Evolutionary conservation across 805 yeast genomes (phyloP), one percentile per base, ranked within the genome.

Genomic region (Zygosaccharomyces gambellarensis): DNA sequence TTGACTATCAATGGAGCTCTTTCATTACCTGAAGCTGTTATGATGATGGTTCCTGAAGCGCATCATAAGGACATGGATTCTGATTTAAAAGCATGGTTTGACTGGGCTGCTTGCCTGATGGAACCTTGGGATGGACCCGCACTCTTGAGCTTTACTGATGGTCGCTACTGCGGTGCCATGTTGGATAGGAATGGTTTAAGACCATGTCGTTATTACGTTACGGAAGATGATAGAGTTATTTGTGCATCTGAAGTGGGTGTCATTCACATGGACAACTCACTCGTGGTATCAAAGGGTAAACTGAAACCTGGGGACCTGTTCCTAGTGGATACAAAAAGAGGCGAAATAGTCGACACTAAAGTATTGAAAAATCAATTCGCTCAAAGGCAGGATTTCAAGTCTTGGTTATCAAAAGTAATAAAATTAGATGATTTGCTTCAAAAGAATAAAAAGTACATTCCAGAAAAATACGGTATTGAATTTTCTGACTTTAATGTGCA

Each of bases 61-160:
- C 90, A 97, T 94, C 97, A 92, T 71, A 86, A 87, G 66, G 94
- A 90, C 70, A 90, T 92, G 86, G 97, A 92, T 68, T 88, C 95
- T 48, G 84, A 86, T 69, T 87, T 90, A 73, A 82, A 79, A 61
- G 97, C 98, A 0, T 92, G 95, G 71, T 92, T 92, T 73, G 97
- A 94, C 70, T 92, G 98, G 98, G 98, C 97, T 43, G 96, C 98
- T 10, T 90, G 97, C 72, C 73, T 92, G 57, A 94, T 94, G 97
- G 99, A 92, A 74, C 98, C 98, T 7, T 92, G 99, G 99, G 99
- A 92, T 72, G 99, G 99, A 57, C 99, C 99, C 17, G 98, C 98
- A 31, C 74, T 94, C 58, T 87, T 92, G 75, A 90, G 96, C 28
- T 94, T 92, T 70, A 92, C 97, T 32, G 98, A 92, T 70, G 97